Conservation (phyloP, 148 eudicot genomes). For the Polygonum maritimum region DNA sequence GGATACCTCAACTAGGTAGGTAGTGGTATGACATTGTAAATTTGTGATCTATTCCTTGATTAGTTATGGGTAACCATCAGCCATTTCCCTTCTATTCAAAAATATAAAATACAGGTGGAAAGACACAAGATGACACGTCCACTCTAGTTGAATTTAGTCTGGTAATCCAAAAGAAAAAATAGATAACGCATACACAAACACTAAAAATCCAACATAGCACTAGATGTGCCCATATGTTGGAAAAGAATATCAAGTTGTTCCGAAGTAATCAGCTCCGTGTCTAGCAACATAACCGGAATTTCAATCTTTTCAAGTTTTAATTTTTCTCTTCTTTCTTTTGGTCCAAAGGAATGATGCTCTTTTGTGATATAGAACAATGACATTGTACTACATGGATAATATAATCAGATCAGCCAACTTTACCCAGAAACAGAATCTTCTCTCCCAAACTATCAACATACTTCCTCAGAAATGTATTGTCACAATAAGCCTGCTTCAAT, state of each 20-base stretch:
- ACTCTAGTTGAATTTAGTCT: background rate
- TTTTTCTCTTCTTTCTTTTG: background rate
- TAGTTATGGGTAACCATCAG: background rate
- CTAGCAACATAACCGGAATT: background rate
- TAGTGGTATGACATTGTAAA: too few relatives aligned
- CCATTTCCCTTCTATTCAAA: background rate
- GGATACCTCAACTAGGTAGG: too few relatives aligned
- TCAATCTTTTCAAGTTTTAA: background rate
- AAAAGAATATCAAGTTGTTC: background rate
- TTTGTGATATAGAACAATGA: conserved; percentile 5
- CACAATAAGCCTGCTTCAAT: conserved; percentile 91
- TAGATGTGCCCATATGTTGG: background rate
- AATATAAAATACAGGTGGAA: background rate
- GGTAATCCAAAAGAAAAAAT: background rate
- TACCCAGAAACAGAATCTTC: background rate
- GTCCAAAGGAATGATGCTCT: background rate
- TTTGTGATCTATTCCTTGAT: background rate
- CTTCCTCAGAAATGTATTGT: conserved; percentile 9
- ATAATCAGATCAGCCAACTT: conserved; percentile 6
- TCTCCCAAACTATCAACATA: conserved; percentile 17
- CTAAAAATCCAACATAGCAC: background rate
- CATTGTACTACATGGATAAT: conserved; percentile 3
- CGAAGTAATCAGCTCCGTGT: background rate
- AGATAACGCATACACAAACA: background rate
- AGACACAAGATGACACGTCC: background rate